Evolutionary conservation across 2,329 filamentous ascomycete genomes (phyloP).

Genomic region (Lithohypha guttulata): DNA sequence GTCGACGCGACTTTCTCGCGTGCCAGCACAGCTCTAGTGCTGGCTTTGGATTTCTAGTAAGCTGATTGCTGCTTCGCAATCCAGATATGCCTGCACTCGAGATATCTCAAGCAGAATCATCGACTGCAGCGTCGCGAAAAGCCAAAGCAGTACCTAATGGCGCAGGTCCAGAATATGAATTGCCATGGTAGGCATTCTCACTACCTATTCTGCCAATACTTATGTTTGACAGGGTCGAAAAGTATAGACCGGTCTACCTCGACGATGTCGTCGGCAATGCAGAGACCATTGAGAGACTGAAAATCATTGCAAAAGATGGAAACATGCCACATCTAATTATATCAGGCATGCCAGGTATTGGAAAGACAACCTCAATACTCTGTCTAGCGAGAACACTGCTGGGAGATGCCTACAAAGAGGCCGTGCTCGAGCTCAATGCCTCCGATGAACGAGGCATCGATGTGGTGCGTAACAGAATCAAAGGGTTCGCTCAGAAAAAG

Average conservation of each 20-base stretch:
- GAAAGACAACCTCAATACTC: conserved; percentile 91
- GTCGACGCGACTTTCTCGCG: too few relatives aligned
- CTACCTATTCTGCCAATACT: conserved; percentile 2
- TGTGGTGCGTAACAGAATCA: conserved; percentile 93
- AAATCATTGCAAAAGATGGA: conserved; percentile 95
- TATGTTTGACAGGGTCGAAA: conserved; percentile 67
- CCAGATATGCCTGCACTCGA: too few relatives aligned
- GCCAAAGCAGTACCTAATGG: conserved; percentile 31
- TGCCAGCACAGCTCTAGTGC: too few relatives aligned
- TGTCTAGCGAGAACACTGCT: conserved; percentile 86
- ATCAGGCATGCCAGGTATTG: conserved; percentile 97
- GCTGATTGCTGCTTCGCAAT: too few relatives aligned
- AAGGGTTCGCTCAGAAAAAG: conserved; percentile 97
- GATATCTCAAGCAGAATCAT: conserved; percentile 36
- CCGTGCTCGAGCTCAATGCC: conserved; percentile 89
- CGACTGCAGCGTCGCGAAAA: conserved; percentile 33
- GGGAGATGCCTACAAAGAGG: conserved; percentile 92
- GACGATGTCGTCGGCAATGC: conserved; percentile 97
- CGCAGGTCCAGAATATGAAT: conserved; percentile 36
- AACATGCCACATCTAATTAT: conserved; percentile 99
- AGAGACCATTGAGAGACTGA: conserved; percentile 91
- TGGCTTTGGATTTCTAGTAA: too few relatives aligned
- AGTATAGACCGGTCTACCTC: conserved; percentile 88
- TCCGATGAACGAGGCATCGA: conserved; percentile 96
- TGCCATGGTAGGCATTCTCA: conserved; percentile 33